Percentiles rank a stretch among this genome's conserved stretches.
These are phyloP conservation scores for Polyporus arcularius DNA, from an alignment of 768 basidiomycete genomes.

Conservation along the genomic window DNA sequence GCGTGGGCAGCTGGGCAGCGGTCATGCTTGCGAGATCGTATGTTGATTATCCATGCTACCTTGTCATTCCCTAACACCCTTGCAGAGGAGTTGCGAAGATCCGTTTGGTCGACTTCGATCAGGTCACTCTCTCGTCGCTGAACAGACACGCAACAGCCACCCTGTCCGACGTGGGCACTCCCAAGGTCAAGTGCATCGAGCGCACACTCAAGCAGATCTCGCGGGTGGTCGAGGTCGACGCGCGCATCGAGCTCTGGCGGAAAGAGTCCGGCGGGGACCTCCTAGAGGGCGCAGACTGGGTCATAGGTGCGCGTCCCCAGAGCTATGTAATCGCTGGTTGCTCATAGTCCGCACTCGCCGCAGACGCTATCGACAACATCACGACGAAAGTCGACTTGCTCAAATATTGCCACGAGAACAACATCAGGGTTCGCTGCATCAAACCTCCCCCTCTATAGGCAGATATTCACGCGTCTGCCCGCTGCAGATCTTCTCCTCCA, in stretches of 20 bases:
- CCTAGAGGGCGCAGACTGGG: constrained; percentile 90
- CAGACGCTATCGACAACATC: constrained; percentile 97
- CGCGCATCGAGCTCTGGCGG: constrained; percentile 82
- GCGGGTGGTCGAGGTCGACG: constrained; percentile 86
- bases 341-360: neutral
- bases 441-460: no score
- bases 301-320: constrained; percentile 58
- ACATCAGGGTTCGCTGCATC: constrained; percentile 61
- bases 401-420: constrained; percentile 78
- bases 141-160: constrained; percentile 93
- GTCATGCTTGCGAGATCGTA: constrained; percentile 92
- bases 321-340: neutral
- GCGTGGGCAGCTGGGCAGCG: constrained; percentile 95
- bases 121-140: constrained; percentile 91
- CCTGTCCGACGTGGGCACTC: constrained; percentile 88
- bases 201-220: constrained; percentile 69
- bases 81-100: constrained; percentile 72
- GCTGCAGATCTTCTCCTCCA: constrained; percentile 87
- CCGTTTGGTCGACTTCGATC: constrained; percentile 92
- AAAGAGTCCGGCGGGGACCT: constrained; percentile 75
- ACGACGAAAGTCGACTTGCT: constrained; percentile 94
- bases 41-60: constrained; percentile 33
- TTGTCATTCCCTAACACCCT: neutral
- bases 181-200: constrained; percentile 84
- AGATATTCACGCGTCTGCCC: neutral